Conservation (phyloP, 768 basidiomycete species). For the Lentinula sp. region DNA sequence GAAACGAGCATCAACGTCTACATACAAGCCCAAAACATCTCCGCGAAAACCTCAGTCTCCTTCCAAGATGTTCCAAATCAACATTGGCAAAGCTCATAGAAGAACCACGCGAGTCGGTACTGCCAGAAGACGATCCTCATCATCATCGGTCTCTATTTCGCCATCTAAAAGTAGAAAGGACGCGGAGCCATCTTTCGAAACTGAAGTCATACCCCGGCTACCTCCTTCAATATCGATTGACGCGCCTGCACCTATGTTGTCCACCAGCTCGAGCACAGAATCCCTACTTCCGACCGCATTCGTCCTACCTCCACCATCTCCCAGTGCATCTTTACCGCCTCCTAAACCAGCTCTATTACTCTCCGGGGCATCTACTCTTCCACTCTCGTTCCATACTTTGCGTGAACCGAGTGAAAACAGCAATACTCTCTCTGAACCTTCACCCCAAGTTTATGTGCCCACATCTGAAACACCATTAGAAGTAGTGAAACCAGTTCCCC, state of each 20-base stretch:
- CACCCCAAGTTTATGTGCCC: neutral
- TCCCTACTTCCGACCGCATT: constrained; percentile 65
- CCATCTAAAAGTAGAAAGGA: constrained; percentile 13
- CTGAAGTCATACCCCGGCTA: constrained; percentile 33
- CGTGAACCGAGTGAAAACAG: neutral
- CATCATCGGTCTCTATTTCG: constrained; percentile 26
- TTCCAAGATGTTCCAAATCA: constrained; percentile 15
- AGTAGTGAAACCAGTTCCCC: constrained; percentile 13
- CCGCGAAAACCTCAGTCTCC: constrained; percentile 26
- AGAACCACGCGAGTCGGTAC: constrained; percentile 33
- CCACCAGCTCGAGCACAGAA: constrained; percentile 17
- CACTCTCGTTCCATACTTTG: constrained; percentile 8
- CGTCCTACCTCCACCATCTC: constrained; percentile 74
- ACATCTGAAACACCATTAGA: neutral
- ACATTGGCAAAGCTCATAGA: constrained; percentile 39
- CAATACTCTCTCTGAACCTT: neutral
- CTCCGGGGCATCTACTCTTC: neutral
- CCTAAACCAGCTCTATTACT: constrained; percentile 36
- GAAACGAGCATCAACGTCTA: constrained; percentile 28
- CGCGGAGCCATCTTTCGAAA: constrained; percentile 43
- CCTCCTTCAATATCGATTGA: constrained; percentile 14
- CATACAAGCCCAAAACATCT: constrained; percentile 34
- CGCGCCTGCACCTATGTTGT: constrained; percentile 3
- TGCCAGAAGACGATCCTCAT: constrained; percentile 36
- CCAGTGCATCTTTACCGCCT: constrained; percentile 52